phyloP scores from a whole-genome alignment of 2,329 filamentous ascomycete genomes.

The Didymella segeticola region DNA sequence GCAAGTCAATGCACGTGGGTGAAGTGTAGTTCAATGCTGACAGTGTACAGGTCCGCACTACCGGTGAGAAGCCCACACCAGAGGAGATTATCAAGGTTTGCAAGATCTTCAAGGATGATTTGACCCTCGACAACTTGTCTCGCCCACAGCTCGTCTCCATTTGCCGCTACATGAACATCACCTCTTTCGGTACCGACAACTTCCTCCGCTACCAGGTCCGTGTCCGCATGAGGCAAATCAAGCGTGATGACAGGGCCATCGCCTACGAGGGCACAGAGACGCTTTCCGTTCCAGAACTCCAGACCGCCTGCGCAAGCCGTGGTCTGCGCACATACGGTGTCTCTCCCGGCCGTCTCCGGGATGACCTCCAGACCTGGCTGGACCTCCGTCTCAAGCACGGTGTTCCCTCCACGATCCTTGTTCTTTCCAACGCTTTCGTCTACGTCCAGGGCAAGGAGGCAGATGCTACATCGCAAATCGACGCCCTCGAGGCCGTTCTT shows the following conservation, averaged over 20 bases:
- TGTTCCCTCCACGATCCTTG: slow-evolving; percentile 93
- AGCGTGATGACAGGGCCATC: slow-evolving; percentile 95
- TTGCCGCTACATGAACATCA: slow-evolving; percentile 98
- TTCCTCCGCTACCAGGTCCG: slow-evolving; percentile 98
- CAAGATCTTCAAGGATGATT: slow-evolving; percentile 97
- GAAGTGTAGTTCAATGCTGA: slow-evolving; percentile 15
- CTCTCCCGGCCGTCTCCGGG: slow-evolving; percentile 83
- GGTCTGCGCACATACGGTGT: slow-evolving; percentile 93
- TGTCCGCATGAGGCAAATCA: slow-evolving; percentile 98
- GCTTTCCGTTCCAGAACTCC: slow-evolving; percentile 90
- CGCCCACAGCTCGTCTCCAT: slow-evolving; percentile 95
- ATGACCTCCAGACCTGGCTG: slow-evolving; percentile 92
- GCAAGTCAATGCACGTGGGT: slow-evolving; percentile 51
- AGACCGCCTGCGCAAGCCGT: slow-evolving; percentile 88
- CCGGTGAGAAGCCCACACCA: slow-evolving; percentile 85
- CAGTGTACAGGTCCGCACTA: slow-evolving; percentile 64
- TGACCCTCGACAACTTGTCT: slow-evolving; percentile 96
- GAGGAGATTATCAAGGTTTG: slow-evolving; percentile 98
- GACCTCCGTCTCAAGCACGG: slow-evolving; percentile 91
- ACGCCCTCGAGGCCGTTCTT: slow-evolving; percentile 88
- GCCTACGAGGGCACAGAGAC: slow-evolving; percentile 92
- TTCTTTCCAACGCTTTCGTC: slow-evolving; percentile 97
- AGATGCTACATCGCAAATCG: slow-evolving; percentile 87
- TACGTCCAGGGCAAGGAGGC: slow-evolving; percentile 86
- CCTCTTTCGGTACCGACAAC: slow-evolving; percentile 95